phyloP scores from a whole-genome alignment of 495 filamentous ascomycete species.

The Antarctomyces pellizariae region DNA sequence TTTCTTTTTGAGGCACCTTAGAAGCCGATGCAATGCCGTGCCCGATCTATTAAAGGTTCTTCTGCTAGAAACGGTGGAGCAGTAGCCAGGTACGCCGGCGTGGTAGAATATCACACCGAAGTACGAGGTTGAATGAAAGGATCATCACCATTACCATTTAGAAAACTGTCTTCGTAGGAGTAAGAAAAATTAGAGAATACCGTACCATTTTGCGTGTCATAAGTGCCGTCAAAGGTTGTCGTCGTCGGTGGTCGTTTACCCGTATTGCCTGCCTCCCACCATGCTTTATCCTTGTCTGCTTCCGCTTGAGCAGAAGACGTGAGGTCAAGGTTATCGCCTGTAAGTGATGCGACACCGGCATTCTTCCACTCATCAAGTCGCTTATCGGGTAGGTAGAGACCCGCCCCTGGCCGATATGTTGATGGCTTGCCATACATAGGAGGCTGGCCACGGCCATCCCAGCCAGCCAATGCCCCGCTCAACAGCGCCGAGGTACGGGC shows the following conservation, averaged over 20 bases:
- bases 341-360: conserved; percentile 25
- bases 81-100: no score
- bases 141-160: background rate
- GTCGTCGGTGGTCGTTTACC: conserved; percentile 14
- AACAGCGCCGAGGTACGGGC: no score
- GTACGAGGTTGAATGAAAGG: no score
- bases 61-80: no score
- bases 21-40: background rate
- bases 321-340: conserved; percentile 24
- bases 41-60: no score
- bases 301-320: conserved; percentile 14
- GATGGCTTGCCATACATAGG: conserved; percentile 8
- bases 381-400: conserved; percentile 20
- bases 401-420: conserved; percentile 15
- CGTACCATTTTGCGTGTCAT: conserved; percentile 26
- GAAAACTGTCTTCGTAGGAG: conserved; percentile 1
- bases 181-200: conserved; percentile 2
- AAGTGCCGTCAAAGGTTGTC: conserved; percentile 21
- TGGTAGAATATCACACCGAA: no score
- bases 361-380: conserved; percentile 36
- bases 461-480: no score
- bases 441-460: no score
- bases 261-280: conserved; percentile 25
- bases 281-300: conserved; percentile 20
- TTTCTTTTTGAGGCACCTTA: no score